Evolutionary conservation across 2,329 filamentous ascomycete genomes (phyloP), one percentile per base, ranked within the genome.

Genomic region (Colletotrichum paranaense): DNA sequence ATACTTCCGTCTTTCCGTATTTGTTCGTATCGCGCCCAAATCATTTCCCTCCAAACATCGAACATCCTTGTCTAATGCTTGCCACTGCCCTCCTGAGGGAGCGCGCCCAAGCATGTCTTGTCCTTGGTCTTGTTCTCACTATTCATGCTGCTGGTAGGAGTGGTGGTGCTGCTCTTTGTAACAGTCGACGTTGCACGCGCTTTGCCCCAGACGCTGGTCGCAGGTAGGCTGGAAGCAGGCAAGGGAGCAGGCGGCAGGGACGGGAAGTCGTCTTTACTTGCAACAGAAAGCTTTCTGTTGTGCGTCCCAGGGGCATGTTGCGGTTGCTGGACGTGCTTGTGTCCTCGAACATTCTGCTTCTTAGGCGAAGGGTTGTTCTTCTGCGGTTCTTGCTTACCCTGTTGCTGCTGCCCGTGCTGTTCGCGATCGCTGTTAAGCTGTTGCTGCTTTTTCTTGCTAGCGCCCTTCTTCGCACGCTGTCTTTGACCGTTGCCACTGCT

Each of bases 231-330:
- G 2, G 68, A 42, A 32, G 24, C 53, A 32, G 63, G 46, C 28
- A 35, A 30, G 24, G 42, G 58, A 24, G 42, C 55, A 16, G 62
- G 38, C 2, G 77, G 76, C 49, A 80, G 67, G 6, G 74, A 78
- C 24, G 78, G 78, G 77, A 78, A 81, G 16, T 80, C 76, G 1
- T 79, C 75, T 9, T 68, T 76, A 64, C 76, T 76, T 26, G 32
- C 30, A 24, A 62, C 26, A 4, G 57, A 26, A n/a, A 30, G 14
- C 11, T 46, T 19, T 35, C 16, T 52, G 32, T 22, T 59, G 42
- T 52, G 28, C 28, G 30, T 19, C 3, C 46, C 62, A 9, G 49
- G 62, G 30, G 30, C 66, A n/a, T 53, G n/a, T 26, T 24, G 57
- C 19, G 32, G 56, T 32, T 42, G 56, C 26, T 53, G 42, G 22